These are phyloP conservation scores for Naganishia sp. DNA, from an alignment of 1,284 basidiomycete genomes.

Conservation along the genomic window DNA sequence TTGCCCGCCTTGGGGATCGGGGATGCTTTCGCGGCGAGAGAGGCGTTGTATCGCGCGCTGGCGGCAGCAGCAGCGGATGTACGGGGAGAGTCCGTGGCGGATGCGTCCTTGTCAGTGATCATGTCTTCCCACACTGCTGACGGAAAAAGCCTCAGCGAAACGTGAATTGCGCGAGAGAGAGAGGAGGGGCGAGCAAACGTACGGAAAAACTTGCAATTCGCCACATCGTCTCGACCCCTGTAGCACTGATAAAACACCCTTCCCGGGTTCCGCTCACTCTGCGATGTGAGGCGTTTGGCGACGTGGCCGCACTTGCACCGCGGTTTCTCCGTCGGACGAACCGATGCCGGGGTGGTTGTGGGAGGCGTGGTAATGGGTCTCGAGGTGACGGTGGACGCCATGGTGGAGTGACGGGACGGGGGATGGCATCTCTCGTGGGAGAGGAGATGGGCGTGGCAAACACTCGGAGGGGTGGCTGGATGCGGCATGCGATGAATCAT, in stretches of 20 bases:
- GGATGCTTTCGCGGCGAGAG: slow-evolving; percentile 22
- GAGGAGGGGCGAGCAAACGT: not conserved
- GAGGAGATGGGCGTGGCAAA: no score
- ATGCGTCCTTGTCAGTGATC: slow-evolving; percentile 1
- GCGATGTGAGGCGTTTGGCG: slow-evolving; percentile 12
- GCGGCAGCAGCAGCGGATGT: not conserved
- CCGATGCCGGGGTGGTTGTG: not conserved
- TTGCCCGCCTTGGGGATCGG: slow-evolving; percentile 18
- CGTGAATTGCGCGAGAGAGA: no score
- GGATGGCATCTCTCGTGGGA: no score
- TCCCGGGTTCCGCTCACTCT: slow-evolving; percentile 19
- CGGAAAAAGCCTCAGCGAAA: no score
- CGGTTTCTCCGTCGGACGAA: slow-evolving; percentile 9
- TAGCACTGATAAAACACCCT: slow-evolving; percentile 24
- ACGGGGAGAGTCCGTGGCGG: not conserved
- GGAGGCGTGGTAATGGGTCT: not conserved
- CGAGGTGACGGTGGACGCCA: slow-evolving; percentile 1
- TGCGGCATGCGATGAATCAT: no score
- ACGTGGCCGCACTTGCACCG: slow-evolving; percentile 19
- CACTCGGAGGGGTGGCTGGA: no score
- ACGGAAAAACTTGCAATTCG: slow-evolving; percentile 26
- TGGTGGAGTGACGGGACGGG: not conserved
- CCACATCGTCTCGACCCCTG: slow-evolving; percentile 11
- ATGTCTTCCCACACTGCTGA: slow-evolving; percentile 16
- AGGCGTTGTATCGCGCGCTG: not conserved